Evolutionary conservation across 495 filamentous ascomycete genomes (phyloP).

Genomic region (Lasiosphaeriaceae sp.): DNA sequence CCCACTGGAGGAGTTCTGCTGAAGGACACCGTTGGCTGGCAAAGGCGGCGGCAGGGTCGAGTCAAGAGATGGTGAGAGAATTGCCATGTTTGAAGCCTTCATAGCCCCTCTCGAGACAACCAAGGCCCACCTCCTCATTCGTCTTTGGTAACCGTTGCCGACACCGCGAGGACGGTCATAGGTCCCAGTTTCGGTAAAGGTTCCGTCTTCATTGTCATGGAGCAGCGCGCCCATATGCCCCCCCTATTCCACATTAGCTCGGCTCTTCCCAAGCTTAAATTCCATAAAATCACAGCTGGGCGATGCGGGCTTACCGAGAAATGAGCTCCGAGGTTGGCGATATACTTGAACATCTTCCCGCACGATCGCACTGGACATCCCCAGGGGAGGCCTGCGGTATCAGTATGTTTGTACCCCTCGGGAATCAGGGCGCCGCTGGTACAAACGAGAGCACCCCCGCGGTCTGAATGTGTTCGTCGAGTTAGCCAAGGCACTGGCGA

Average conservation of each 20-base stretch:
- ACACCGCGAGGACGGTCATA: not conserved
- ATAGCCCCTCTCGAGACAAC: conserved; percentile 14
- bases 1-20: too few species aligned
- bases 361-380: conserved; percentile 21
- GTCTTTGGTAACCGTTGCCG: conserved; percentile 2
- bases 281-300: too few species aligned
- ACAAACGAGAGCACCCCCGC: not conserved
- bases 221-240: conserved; percentile 21
- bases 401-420: conserved; percentile 14
- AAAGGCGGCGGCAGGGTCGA: too few species aligned
- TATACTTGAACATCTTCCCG: not conserved
- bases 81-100: not conserved
- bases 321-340: conserved; percentile 15
- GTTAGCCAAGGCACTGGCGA: not conserved
- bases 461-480: not conserved
- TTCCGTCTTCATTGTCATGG: conserved; percentile 38
- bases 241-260: not conserved
- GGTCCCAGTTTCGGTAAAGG: conserved; percentile 20
- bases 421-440: conserved; percentile 20
- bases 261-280: too few species aligned
- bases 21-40: too few species aligned
- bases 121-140: conserved; percentile 4
- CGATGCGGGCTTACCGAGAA: conserved; percentile 20
- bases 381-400: conserved; percentile 11
- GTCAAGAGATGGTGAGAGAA: too few species aligned